These are phyloP conservation scores for Kalanchoe fedtschenkoi DNA, from an alignment of 164 flowering plant species.

Conservation along the genomic window DNA sequence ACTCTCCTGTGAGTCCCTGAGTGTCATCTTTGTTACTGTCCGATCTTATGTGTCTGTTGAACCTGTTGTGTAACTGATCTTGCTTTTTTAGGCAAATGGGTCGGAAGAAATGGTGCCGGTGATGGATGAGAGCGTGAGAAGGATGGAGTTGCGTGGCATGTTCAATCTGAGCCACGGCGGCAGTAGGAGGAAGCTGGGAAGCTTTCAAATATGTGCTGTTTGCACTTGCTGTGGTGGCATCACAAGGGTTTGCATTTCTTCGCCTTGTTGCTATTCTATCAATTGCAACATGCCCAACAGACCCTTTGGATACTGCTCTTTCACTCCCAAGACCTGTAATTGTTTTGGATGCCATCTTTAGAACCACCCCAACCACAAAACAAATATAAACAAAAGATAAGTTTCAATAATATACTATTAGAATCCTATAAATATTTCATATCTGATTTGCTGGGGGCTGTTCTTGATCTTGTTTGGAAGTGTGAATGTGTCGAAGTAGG, in stretches of 20 bases:
- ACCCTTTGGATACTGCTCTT: constrained; percentile 89
- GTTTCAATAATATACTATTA: neutral
- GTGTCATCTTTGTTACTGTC: neutral
- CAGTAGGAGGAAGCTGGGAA: constrained; percentile 45
- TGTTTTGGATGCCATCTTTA: constrained; percentile 86
- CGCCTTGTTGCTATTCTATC: constrained; percentile 93
- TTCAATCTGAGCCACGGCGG: constrained; percentile 47
- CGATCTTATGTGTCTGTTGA: neutral
- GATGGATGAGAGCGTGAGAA: constrained; percentile 23
- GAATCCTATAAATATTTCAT: neutral
- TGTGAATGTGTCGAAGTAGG: neutral
- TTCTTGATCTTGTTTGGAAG: neutral
- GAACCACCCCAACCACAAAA: too few relatives aligned
- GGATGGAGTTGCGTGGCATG: constrained; percentile 13
- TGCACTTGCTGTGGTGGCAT: constrained; percentile 92
- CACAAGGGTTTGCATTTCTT: constrained; percentile 58
- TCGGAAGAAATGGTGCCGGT: constrained; percentile 44
- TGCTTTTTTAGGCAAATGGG: constrained; percentile 23
- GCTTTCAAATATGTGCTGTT: constrained; percentile 70
- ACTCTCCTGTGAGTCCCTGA: neutral
- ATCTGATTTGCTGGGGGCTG: neutral
- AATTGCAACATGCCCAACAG: constrained; percentile 92
- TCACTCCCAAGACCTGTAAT: constrained; percentile 87
- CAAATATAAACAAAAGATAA: neutral
- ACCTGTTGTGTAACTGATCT: constrained; percentile 2